A percentile compares a stretch with the other conserved stretches of the same genome.
Conservation (phyloP, 331 rosid genomes). For the Pyrus hybrid region DNA sequence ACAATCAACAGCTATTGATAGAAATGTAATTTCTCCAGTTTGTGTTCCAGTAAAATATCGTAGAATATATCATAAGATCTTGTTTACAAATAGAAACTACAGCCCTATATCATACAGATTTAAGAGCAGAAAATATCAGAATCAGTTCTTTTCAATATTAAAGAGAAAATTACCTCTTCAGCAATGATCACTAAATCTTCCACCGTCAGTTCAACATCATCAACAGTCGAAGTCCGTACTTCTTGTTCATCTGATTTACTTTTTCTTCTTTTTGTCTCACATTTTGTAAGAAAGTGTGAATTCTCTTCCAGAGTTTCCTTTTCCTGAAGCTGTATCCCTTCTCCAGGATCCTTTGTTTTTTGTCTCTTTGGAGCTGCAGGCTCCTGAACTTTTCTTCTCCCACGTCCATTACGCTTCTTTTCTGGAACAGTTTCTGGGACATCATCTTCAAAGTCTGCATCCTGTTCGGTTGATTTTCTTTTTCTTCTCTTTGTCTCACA, state of each 20-base stretch:
- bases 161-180: neutral
- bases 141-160: neutral
- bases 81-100: neutral
- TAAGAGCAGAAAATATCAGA: slow-evolving; percentile 3
- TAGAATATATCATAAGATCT: neutral
- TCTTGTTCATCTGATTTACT: slow-evolving; percentile 13
- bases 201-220: slow-evolving; percentile 51
- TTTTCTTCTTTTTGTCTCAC: slow-evolving; percentile 28
- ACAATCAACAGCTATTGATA: neutral
- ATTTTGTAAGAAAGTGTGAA: slow-evolving; percentile 13
- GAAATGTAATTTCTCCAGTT: neutral
- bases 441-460: slow-evolving; percentile 14
- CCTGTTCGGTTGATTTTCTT: slow-evolving; percentile 17
- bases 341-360: slow-evolving; percentile 13
- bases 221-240: slow-evolving; percentile 27
- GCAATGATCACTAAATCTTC: slow-evolving; percentile 29
- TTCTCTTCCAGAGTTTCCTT: slow-evolving; percentile 26
- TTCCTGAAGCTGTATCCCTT: slow-evolving; percentile 10
- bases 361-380: slow-evolving; percentile 19
- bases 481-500: slow-evolving; percentile 31
- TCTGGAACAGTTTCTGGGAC: slow-evolving; percentile 14
- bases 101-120: neutral
- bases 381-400: slow-evolving; percentile 15
- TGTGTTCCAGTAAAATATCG: neutral
- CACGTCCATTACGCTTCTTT: slow-evolving; percentile 20